Conservation (phyloP, 805 yeast genomes). For the Nakazawaea molendinolei region DNA sequence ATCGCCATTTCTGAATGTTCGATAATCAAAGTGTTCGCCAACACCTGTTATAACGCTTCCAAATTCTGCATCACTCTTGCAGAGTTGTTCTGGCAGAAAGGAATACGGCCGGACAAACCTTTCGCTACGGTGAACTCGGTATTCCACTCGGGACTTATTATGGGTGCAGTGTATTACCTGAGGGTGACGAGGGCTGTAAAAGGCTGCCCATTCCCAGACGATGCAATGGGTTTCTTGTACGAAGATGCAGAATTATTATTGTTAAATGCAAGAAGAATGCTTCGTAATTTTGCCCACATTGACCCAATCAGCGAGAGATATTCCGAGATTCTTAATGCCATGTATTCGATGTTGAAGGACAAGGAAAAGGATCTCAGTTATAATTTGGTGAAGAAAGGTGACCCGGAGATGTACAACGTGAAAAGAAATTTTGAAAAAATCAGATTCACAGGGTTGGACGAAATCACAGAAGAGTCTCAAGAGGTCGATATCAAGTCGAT, state of each 20-base stretch:
- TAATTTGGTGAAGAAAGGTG: constrained; percentile 5
- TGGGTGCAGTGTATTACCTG: constrained; percentile 26
- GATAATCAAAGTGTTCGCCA: constrained; percentile 23
- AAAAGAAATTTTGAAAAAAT: constrained; percentile 15
- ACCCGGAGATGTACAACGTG: constrained; percentile 9
- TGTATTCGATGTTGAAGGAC: constrained; percentile 14
- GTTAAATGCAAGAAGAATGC: constrained; percentile 13
- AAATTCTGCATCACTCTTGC: constrained; percentile 28
- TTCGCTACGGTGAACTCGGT: constrained; percentile 25
- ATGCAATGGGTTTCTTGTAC: constrained; percentile 11
- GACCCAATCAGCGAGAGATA: constrained; percentile 15
- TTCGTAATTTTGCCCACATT: constrained; percentile 12
- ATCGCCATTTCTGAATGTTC: constrained; percentile 1
- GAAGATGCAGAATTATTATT: constrained; percentile 14
- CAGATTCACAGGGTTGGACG: constrained; percentile 10
- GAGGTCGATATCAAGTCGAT: constrained; percentile 13
- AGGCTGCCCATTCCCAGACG: constrained; percentile 2
- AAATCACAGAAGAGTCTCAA: constrained; percentile 3
- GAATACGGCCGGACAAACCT: constrained; percentile 31
- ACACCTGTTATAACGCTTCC: constrained; percentile 30
- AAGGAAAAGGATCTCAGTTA: constrained; percentile 7
- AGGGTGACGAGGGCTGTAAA: constrained; percentile 3
- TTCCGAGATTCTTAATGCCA: constrained; percentile 14
- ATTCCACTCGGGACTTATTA: constrained; percentile 30
- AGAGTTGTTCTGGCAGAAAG: constrained; percentile 20